Evolutionary conservation across 768 basidiomycete genomes (phyloP).

Genomic region (Termitomyces sp.): DNA sequence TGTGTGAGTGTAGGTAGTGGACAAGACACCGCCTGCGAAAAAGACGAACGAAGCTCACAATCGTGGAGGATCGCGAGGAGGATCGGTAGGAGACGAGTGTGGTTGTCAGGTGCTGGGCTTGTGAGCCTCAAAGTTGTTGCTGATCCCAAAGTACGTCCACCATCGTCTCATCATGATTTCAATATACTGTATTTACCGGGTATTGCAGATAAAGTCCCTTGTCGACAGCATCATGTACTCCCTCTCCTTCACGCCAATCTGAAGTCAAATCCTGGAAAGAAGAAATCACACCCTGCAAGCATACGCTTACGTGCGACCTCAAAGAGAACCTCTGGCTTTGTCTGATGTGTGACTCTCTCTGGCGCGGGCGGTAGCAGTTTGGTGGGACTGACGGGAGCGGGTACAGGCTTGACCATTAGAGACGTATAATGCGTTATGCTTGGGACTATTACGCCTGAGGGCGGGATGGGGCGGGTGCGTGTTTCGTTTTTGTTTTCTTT

Average conservation of each 20-base stretch:
- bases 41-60: constrained; percentile 88
- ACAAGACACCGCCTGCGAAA: constrained; percentile 84
- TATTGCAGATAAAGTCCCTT: constrained; percentile 44
- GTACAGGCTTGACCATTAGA: constrained; percentile 80
- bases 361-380: constrained; percentile 85
- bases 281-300: constrained; percentile 85
- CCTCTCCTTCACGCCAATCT: constrained; percentile 83
- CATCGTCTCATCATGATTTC: neutral
- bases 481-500: neutral
- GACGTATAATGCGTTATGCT: constrained; percentile 83
- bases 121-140: constrained; percentile 45
- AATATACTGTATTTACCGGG: neutral
- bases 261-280: constrained; percentile 95
- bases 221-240: constrained; percentile 73
- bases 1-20: constrained; percentile 49
- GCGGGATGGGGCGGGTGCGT: constrained; percentile 79
- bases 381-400: constrained; percentile 86
- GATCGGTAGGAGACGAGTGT: constrained; percentile 79
- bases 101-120: constrained; percentile 73
- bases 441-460: constrained; percentile 96
- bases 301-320: constrained; percentile 82
- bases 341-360: constrained; percentile 84
- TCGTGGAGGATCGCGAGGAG: constrained; percentile 44
- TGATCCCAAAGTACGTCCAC: constrained; percentile 32
- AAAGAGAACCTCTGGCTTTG: constrained; percentile 96